A percentile compares a stretch with the other conserved stretches of the same genome.
phyloP scores from a whole-genome alignment of 169 alveolate species.

The Plasmodium ovale region DNA sequence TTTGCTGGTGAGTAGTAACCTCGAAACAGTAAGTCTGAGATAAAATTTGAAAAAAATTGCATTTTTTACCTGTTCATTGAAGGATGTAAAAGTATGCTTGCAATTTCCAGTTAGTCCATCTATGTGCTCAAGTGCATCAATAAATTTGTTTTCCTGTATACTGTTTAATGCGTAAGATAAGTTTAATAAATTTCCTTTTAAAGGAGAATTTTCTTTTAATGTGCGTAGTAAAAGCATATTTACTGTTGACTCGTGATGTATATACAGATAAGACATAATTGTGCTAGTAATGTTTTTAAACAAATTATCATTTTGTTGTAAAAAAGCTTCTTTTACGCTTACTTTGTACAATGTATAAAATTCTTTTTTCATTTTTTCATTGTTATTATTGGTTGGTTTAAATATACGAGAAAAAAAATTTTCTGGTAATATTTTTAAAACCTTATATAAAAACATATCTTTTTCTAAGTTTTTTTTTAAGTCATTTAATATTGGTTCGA shows the following conservation, averaged over 20 bases:
- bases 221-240: constrained; percentile 1
- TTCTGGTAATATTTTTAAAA: constrained; percentile 21
- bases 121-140: constrained; percentile 46
- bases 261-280: constrained; percentile 31
- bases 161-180: constrained; percentile 57
- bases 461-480: constrained; percentile 23
- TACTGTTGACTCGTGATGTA: constrained; percentile 27
- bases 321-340: constrained; percentile 62
- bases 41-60: constrained; percentile 31
- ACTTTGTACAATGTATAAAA: constrained; percentile 44
- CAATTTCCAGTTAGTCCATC: constrained; percentile 65
- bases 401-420: constrained; percentile 44
- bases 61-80: constrained; percentile 59
- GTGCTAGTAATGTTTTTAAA: constrained; percentile 6
- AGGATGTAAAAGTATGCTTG: constrained; percentile 16
- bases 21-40: constrained; percentile 40
- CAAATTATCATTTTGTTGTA: constrained; percentile 33
- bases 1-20: constrained; percentile 35
- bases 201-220: constrained; percentile 20
- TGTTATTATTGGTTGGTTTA: constrained; percentile 28
- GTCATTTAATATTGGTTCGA: constrained; percentile 38
- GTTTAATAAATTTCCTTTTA: constrained; percentile 46
- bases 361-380: constrained; percentile 58
- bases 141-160: constrained; percentile 42
- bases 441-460: constrained; percentile 31